Evolutionary conservation across 495 filamentous ascomycete genomes (phyloP), one percentile per base, ranked within the genome.

Genomic region (Xylaria acuta): DNA sequence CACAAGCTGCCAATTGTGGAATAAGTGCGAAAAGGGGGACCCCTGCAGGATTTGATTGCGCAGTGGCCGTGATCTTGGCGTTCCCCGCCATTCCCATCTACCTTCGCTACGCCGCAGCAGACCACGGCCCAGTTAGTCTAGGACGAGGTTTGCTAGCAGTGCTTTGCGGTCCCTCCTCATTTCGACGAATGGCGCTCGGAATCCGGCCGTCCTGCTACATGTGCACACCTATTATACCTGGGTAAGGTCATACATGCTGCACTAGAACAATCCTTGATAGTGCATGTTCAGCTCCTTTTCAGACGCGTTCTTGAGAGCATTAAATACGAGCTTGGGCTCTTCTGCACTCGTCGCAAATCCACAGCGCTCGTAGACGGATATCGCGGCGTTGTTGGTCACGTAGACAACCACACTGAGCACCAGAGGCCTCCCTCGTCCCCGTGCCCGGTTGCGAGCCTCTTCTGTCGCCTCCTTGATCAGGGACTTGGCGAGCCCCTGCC

Each of bases 321-420:
- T 77, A 41, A 71, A 75, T 16, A 68, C 69, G 36, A 41, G 47
- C 47, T 69, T 75, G 14, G 74, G 70, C 27, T 75, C 79, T 43
- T 80, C 73, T 38, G 77, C 66, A n/a, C 75, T 72, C 32, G 74
- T 71, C 45, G 79, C 78, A 75, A 87, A 88, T 6, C 86, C 86
- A 69, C 78, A 77, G 63, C 76, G 85, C 73, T 82, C 74, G 70
- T 88, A 88, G 62, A 89, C 71, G 2, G 62, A 74, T 64, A 76
- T 79, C 5, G 85, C 87, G 20, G 72, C 72, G 38, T 60, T 41
- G 71, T 86, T 87, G 30, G 71, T 74, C 32, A 74, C 67, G 53
- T 85, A 83, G 5, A 84, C 81, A 22, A 83, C 78, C 22, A 85
- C 73, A 47, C 77, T 81, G 20, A 80, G 67, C 41, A 64, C 75